Percentiles rank a stretch among this genome's conserved stretches.
phyloP scores from a whole-genome alignment of 805 yeast species.

The Ogataea glucozyma region DNA sequence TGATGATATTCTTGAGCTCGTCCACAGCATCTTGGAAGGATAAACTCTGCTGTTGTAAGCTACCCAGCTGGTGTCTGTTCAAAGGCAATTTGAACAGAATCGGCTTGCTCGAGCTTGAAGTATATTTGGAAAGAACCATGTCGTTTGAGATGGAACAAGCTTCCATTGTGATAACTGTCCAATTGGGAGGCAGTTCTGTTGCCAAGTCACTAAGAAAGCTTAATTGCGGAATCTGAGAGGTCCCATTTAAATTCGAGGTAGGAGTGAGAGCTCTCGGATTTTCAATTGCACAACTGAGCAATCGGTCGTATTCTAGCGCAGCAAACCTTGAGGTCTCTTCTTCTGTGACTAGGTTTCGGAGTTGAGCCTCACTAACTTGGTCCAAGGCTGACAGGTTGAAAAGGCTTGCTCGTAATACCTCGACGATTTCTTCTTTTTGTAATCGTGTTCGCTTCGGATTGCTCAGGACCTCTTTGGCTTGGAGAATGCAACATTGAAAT shows the following conservation, averaged over 20 bases:
- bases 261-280: constrained; percentile 23
- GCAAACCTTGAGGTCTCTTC: constrained; percentile 31
- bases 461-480: constrained; percentile 1
- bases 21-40: constrained; percentile 20
- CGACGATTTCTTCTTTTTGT: constrained; percentile 25
- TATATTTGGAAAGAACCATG: constrained; percentile 42
- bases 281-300: constrained; percentile 23
- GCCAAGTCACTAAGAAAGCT: constrained; percentile 9
- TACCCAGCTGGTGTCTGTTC: constrained; percentile 39
- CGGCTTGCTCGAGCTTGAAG: constrained; percentile 24
- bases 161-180: constrained; percentile 66
- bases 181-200: constrained; percentile 43
- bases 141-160: constrained; percentile 58
- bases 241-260: background rate
- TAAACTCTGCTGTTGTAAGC: background rate
- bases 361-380: constrained; percentile 16
- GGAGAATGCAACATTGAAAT: constrained; percentile 3
- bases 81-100: constrained; percentile 58
- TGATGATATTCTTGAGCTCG: constrained; percentile 54
- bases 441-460: background rate
- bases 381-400: constrained; percentile 29
- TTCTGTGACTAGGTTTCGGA: constrained; percentile 20
- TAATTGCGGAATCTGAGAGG: too few species aligned
- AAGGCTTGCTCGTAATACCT: constrained; percentile 18
- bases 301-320: constrained; percentile 30